Percentiles rank a stretch among this genome's conserved stretches.
phyloP scores from a whole-genome alignment of 306 rosid species.

The Dryas octopetala region DNA sequence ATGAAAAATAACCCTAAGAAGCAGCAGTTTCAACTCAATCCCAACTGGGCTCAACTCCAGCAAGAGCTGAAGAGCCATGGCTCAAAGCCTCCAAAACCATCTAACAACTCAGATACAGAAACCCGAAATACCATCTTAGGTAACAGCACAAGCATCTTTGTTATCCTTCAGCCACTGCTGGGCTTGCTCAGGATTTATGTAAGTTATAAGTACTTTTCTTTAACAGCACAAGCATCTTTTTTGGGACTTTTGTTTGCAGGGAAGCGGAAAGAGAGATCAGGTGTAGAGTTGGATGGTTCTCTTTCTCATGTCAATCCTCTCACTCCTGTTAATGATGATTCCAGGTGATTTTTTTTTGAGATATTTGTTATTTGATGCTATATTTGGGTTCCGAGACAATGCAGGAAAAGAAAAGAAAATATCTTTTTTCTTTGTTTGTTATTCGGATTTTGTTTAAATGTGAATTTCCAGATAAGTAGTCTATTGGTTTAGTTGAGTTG shows the following conservation, averaged over 20 bases:
- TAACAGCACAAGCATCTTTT: slow-evolving; percentile 3
- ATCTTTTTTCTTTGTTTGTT: background rate
- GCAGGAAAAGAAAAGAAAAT: background rate
- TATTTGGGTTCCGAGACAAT: slow-evolving; percentile 7
- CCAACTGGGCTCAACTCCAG: slow-evolving; percentile 86
- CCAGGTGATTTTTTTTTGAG: slow-evolving; percentile 46
- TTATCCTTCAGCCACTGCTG: background rate
- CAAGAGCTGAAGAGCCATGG: slow-evolving; percentile 53
- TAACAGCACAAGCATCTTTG: slow-evolving; percentile 14
- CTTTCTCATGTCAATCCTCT: slow-evolving; percentile 55
- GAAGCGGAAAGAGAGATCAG: slow-evolving; percentile 71
- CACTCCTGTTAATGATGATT: slow-evolving; percentile 65
- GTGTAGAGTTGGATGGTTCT: slow-evolving; percentile 44
- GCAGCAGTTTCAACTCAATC: slow-evolving; percentile 48
- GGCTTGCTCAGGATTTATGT: slow-evolving; percentile 4
- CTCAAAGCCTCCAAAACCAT: slow-evolving; percentile 44
- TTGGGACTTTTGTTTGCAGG: slow-evolving; percentile 41
- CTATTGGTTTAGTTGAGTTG: background rate
- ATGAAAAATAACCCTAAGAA: slow-evolving; percentile 46
- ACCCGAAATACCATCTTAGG: slow-evolving; percentile 54
- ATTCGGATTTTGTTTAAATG: background rate
- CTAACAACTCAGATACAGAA: slow-evolving; percentile 28
- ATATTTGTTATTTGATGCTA: background rate
- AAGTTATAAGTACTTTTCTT: background rate
- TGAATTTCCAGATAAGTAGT: background rate